Conservation (phyloP, 1,284 basidiomycete species). For the Kwoniella shivajii region DNA sequence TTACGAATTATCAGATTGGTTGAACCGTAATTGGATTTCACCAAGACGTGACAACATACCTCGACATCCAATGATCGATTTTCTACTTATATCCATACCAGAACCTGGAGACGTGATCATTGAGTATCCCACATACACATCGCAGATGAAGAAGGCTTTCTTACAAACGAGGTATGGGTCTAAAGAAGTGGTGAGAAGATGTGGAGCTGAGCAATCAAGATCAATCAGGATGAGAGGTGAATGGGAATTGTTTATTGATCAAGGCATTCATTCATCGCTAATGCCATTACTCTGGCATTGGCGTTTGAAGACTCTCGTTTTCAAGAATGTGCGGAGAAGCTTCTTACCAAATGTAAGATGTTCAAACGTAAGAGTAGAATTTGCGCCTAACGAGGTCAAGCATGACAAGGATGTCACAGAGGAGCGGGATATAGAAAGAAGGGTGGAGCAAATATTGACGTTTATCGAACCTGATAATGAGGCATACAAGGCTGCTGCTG, state of each 20-base stretch:
- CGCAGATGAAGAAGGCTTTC: not conserved
- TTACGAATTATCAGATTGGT: slow-evolving; percentile 1
- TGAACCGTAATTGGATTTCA: not conserved
- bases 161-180: no score
- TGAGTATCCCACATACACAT: not conserved
- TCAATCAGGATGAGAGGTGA: not conserved
- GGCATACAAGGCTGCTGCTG: not conserved
- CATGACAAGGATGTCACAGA: not conserved
- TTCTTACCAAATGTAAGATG: not conserved
- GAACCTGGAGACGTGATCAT: not conserved
- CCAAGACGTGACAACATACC: not conserved
- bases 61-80: slow-evolving; percentile 4
- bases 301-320: not conserved
- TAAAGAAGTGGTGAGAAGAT: not conserved
- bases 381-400: not conserved
- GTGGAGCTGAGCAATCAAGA: not conserved
- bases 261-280: not conserved
- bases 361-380: not conserved
- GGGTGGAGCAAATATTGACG: slow-evolving; percentile 3
- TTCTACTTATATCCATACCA: slow-evolving; percentile 2
- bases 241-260: slow-evolving; percentile 2
- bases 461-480: not conserved
- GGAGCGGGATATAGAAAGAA: not conserved
- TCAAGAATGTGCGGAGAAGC: not conserved
- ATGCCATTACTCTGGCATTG: not conserved